Evolutionary conservation across 2,329 filamentous ascomycete species (phyloP).

Genomic region (Talaromyces atroroseus): DNA sequence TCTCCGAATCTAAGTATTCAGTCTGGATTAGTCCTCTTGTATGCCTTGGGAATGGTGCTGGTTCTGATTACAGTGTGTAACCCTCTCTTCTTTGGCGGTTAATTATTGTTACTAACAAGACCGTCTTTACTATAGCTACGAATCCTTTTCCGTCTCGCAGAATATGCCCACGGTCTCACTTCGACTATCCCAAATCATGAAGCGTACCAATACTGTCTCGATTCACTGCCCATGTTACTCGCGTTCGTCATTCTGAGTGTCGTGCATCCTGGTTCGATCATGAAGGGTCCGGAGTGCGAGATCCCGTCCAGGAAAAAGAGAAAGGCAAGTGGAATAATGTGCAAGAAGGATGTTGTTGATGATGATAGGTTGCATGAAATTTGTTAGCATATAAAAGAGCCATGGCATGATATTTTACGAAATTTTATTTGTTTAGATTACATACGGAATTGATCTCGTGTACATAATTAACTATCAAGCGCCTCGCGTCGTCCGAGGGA

Average conservation of each 20-base stretch:
- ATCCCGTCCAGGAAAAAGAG: constrained; percentile 29
- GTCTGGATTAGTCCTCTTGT: constrained; percentile 5
- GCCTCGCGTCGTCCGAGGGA: too few relatives aligned
- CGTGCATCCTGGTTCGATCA: constrained; percentile 46
- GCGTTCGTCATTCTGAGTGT: constrained; percentile 40
- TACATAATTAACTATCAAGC: too few relatives aligned
- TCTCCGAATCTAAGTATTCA: background rate
- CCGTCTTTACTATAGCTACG: constrained; percentile 36
- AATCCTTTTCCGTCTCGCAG: constrained; percentile 56
- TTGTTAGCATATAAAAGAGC: background rate
- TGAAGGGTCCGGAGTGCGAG: constrained; percentile 43
- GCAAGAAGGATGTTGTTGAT: background rate
- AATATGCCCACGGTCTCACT: constrained; percentile 54
- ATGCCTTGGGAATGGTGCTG: background rate
- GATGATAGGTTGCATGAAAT: background rate
- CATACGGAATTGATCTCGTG: background rate
- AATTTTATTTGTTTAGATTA: background rate
- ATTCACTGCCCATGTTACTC: constrained; percentile 54
- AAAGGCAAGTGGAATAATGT: background rate
- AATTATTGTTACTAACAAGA: background rate
- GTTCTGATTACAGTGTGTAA: constrained; percentile 1
- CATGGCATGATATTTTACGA: background rate
- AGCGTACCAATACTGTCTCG: constrained; percentile 47
- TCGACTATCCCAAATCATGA: constrained; percentile 54
- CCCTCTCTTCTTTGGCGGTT: background rate